phyloP scores from a whole-genome alignment of 2,329 filamentous ascomycete species.

The Drechslerella dactyloides region DNA sequence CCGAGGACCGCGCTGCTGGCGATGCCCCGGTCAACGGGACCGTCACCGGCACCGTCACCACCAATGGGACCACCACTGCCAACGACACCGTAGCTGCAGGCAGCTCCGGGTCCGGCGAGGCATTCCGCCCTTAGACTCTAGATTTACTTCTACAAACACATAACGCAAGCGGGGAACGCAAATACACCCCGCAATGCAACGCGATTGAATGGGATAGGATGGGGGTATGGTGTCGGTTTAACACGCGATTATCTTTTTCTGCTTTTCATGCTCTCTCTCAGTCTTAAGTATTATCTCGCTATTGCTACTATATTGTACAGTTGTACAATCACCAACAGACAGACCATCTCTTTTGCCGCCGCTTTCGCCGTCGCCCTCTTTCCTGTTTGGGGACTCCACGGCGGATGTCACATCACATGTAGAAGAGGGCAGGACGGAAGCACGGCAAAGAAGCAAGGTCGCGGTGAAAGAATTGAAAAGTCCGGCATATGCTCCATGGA shows the following conservation, averaged over 20 bases:
- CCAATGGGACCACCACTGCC: not conserved
- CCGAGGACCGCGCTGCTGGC: constrained; percentile 18
- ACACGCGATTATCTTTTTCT: too few relatives aligned
- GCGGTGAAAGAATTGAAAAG: too few relatives aligned
- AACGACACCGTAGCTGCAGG: constrained; percentile 25
- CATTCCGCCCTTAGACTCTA: constrained; percentile 31
- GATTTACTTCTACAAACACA: too few relatives aligned
- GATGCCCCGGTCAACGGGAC: not conserved
- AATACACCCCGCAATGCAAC: not conserved
- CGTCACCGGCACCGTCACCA: constrained; percentile 12
- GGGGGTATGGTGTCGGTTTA: not conserved
- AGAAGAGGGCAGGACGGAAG: too few relatives aligned
- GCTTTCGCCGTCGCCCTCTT: not conserved
- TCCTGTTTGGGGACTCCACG: not conserved
- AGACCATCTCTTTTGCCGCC: not conserved
- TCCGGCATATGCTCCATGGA: not conserved
- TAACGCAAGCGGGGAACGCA: too few relatives aligned
- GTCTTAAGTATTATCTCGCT: not conserved
- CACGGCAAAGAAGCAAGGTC: too few relatives aligned
- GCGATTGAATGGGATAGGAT: not conserved
- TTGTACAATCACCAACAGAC: not conserved
- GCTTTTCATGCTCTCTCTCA: not conserved
- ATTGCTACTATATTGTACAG: not conserved
- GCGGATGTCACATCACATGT: too few relatives aligned
- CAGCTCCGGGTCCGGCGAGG: constrained; percentile 33